phyloP scores from a whole-genome alignment of 345 rosid species.

The Citrus inodora region DNA sequence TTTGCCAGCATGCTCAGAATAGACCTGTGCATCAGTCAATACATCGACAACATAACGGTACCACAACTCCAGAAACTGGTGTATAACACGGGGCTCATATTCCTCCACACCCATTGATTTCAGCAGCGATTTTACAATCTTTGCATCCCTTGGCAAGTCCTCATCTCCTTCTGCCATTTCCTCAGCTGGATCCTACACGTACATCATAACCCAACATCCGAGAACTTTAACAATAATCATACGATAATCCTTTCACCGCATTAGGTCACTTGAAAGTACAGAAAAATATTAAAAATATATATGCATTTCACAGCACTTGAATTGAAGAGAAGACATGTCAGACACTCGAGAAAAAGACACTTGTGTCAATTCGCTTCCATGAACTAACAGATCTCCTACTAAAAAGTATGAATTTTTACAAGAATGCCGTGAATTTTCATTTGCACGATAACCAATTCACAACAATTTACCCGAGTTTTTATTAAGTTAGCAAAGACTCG shows the following conservation, averaged over 20 bases:
- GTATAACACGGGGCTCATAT: slow-evolving; percentile 81
- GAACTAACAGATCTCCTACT: no score
- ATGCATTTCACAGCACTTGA: no score
- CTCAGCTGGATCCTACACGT: not conserved
- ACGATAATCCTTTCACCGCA: not conserved
- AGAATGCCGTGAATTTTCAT: not conserved
- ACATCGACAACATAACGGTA: slow-evolving; percentile 83
- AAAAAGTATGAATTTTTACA: no score
- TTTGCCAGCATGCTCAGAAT: slow-evolving; percentile 88
- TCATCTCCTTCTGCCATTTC: slow-evolving; percentile 60
- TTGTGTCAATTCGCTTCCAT: no score
- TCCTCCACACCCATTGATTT: slow-evolving; percentile 95
- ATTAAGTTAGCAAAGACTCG: not conserved
- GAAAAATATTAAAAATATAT: not conserved
- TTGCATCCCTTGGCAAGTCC: slow-evolving; percentile 84
- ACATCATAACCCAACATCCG: not conserved
- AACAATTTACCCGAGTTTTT: no score
- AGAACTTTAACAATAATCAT: not conserved
- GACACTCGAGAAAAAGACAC: no score
- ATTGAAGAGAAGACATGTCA: no score
- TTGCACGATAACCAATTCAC: not conserved
- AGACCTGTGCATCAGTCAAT: slow-evolving; percentile 79
- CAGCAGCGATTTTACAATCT: slow-evolving; percentile 70
- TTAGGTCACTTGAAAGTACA: not conserved
- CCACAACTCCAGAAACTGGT: slow-evolving; percentile 91